A percentile compares a stretch with the other conserved stretches of the same genome.
Conservation (phyloP, 192 early-diverging fungal species). For the Gonapodya prolifera region DNA sequence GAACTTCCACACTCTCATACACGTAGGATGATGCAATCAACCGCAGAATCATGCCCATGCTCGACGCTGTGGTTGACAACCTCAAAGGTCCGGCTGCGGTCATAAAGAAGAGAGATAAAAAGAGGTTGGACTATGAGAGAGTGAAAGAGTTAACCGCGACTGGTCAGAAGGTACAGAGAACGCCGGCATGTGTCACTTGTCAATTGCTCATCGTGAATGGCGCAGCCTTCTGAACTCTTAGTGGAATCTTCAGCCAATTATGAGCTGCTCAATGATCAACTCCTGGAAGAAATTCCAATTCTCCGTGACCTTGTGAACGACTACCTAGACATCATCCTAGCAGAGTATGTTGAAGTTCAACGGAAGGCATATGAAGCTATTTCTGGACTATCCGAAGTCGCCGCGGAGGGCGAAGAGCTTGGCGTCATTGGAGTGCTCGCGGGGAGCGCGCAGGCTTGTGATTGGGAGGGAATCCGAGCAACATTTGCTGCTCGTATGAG, state of each 20-base stretch:
- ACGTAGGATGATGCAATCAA: neutral
- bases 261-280: constrained; percentile 51
- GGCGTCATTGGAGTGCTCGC: neutral
- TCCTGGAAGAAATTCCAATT: constrained; percentile 57
- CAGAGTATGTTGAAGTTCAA: constrained; percentile 41
- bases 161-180: constrained; percentile 34
- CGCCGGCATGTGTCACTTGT: neutral
- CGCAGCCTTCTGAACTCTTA: constrained; percentile 47
- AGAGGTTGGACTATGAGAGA: constrained; percentile 59
- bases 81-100: constrained; percentile 54
- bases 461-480: neutral
- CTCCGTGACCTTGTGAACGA: constrained; percentile 40
- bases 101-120: constrained; percentile 59
- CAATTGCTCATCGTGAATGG: neutral
- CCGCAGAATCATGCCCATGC: constrained; percentile 12
- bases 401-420: neutral
- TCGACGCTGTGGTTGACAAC: constrained; percentile 30
- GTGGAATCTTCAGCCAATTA: constrained; percentile 53
- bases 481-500: neutral
- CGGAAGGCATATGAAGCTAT: constrained; percentile 23
- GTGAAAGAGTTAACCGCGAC: constrained; percentile 40
- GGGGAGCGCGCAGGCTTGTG: neutral
- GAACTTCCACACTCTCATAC: no score
- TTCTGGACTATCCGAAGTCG: neutral
- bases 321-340: constrained; percentile 47